These are phyloP conservation scores for Secale cereale DNA, from an alignment of 176 grass and related monocot genomes.

Conservation along the genomic window DNA sequence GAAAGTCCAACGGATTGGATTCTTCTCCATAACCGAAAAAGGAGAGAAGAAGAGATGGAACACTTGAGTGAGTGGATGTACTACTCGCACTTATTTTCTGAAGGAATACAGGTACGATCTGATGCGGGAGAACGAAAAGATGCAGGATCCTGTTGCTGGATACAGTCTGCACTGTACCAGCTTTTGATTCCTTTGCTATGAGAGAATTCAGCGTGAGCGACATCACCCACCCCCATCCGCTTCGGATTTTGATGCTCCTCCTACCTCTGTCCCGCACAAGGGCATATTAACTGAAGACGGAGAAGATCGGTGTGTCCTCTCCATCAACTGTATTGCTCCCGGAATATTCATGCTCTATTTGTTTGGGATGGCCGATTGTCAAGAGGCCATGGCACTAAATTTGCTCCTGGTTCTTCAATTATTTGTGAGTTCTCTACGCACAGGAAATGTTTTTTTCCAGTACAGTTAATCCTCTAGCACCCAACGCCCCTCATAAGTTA, in stretches of 20 bases:
- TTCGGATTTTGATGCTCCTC: slow-evolving; percentile 41
- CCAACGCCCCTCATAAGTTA: too few relatives aligned
- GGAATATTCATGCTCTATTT: not conserved
- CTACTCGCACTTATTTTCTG: not conserved
- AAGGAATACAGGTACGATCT: not conserved
- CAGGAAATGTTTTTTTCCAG: too few relatives aligned
- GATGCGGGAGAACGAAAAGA: not conserved
- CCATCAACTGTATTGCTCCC: not conserved
- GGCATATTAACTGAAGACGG: not conserved
- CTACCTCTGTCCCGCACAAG: slow-evolving; percentile 14
- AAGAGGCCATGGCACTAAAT: not conserved
- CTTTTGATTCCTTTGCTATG: slow-evolving; percentile 21
- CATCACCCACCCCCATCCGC: slow-evolving; percentile 9
- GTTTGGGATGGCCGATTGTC: not conserved
- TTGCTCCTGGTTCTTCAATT: not conserved
- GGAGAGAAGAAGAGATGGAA: slow-evolving; percentile 6
- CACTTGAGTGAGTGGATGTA: not conserved
- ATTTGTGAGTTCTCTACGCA: too few relatives aligned
- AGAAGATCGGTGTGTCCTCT: not conserved
- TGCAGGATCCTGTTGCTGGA: slow-evolving; percentile 23
- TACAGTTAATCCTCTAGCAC: too few relatives aligned
- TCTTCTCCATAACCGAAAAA: not conserved
- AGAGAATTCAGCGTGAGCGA: slow-evolving; percentile 17
- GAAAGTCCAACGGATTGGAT: not conserved
- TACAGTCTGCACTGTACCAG: slow-evolving; percentile 25